Percentiles rank a stretch among this genome's conserved stretches.
Evolutionary conservation across 1,284 basidiomycete species (phyloP).

Genomic region (Caloboletus firmus): DNA sequence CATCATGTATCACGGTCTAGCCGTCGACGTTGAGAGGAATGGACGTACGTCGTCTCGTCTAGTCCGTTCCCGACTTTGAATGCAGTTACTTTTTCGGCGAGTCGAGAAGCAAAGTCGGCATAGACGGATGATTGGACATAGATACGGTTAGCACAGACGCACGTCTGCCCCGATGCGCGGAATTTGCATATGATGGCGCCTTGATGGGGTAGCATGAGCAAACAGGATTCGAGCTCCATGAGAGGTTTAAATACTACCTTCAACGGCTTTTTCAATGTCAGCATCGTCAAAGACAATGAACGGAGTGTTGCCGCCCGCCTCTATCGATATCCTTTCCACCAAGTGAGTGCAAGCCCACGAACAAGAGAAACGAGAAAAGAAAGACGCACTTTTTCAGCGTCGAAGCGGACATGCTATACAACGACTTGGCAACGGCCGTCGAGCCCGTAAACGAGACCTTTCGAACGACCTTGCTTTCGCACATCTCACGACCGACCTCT

Average conservation of each 20-base stretch:
- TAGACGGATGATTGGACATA: slow-evolving; percentile 85
- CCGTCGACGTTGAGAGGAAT: not conserved
- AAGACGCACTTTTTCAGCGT: slow-evolving; percentile 85
- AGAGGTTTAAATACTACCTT: slow-evolving; percentile 43
- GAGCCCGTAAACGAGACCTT: slow-evolving; percentile 97
- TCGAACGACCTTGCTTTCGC: slow-evolving; percentile 70
- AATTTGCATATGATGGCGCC: slow-evolving; percentile 90
- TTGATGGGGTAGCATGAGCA: slow-evolving; percentile 27
- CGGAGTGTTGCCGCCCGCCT: slow-evolving; percentile 88
- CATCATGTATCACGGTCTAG: not conserved
- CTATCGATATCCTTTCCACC: slow-evolving; percentile 67
- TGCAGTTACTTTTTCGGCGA: slow-evolving; percentile 79
- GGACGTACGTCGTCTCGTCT: slow-evolving; percentile 70
- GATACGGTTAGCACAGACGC: slow-evolving; percentile 83
- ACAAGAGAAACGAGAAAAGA: not conserved
- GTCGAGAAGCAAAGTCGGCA: slow-evolving; percentile 81
- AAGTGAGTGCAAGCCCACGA: slow-evolving; percentile 1
- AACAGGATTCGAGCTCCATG: not conserved
- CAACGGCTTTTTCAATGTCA: slow-evolving; percentile 91
- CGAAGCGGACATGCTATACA: slow-evolving; percentile 80
- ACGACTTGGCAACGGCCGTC: slow-evolving; percentile 87
- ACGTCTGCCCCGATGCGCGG: slow-evolving; percentile 90
- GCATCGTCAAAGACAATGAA: slow-evolving; percentile 99
- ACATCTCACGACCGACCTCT: slow-evolving; percentile 83
- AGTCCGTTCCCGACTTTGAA: slow-evolving; percentile 94